Base-by-base conservation (phyloP, 140 eudicot genomes). In the Anethum foeniculum region DNA sequence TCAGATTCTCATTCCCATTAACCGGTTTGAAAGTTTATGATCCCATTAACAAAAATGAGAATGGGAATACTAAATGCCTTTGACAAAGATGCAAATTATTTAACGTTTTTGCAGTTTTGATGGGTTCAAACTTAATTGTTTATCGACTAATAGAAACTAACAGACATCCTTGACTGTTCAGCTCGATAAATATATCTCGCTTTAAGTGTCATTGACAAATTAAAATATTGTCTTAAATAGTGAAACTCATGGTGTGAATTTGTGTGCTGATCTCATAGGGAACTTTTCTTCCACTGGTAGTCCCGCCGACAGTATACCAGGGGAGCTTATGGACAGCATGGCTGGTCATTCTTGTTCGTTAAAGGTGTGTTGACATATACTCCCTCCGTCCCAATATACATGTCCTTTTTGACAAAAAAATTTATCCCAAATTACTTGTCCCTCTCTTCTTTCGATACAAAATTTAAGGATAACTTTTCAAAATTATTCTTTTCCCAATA, bases 261-360 rank as follows among this genome's bases (percentile, higher is more conserved):
- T 75, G 15, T 75, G 25, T 18, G 4, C 47, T 23, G 11, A 75
- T 13, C 19, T 18, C 32, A 51, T 49, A 94, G 97, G 98, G 98
- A 85, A 90, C 97, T 77, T 92, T 92, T 94, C 93, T 94, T 84
- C 98, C 97, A 5, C 80, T 94, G 82, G 91, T 92, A 25, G 85
- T 94, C 83, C 96, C 96, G 9, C 96, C 93, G 80, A 89, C 97
- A 75, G 36, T 86, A 84, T 92, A 89, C 82, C 96, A 89, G 80
- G 90, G 90, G 32, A 94, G 90, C 80, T 62, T 94, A 67, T 94
- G 98, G 98, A 89, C 92, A 3, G 81, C 90, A 48, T 94, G 98
- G 98, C 77, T 94, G 87, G 89, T 86, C 27, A 86, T 90, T 34
- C 88, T 92, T 94, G 98, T 82, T 89, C 90, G 78, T 78, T 94